Evolutionary conservation across 306 rosid species (phyloP), one percentile per base, ranked within the genome.

Genomic region (Prunus dulcis): DNA sequence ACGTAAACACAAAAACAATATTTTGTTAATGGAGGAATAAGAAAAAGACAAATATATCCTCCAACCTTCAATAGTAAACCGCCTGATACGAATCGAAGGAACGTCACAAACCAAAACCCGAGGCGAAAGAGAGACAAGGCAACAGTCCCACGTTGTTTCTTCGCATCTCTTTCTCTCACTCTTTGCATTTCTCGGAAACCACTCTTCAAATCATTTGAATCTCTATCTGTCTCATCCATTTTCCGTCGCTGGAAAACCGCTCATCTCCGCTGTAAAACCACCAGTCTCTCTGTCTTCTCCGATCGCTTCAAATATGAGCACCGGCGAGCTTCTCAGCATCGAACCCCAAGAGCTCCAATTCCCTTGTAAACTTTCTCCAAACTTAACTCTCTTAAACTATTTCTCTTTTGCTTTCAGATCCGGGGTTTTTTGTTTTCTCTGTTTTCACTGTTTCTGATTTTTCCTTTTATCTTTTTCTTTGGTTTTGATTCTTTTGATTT

Each of bases 341-440:
- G 88, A 89, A 10, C 97, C 97, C 38, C 93, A 91, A 78, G 97
- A 93, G 83, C 93, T 93, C 50, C 95, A 93, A 72, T 93, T 93
- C 75, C 88, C 95, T 20, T 86, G 98, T 93, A 73, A 75, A 86
- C 58, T 78, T 47, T 58, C 7, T 18, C 20, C 69, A 38, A 71
- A 50, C 23, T 71, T 57, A 5, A 4, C 46, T 49, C 57, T 51
- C 28, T 63, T 9, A 13, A 69, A 5, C 11, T 46, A 3, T 14
- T 46, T 27, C 20, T 6, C 38, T 61, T 32, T 27, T 69, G 25
- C 27, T 76, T 67, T 73, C 77, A 73, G 84, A 85, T 82, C 88
- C 84, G 19, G 46, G 45, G 3, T 30, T 12, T 71, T 14, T 68
- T 60, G 69, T 68, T 75, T 71, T 5, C 55, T 74, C 38, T 32